Base-by-base conservation (phyloP, 1,139 yeast genomes). In the Wickerhamomyces sp. region DNA sequence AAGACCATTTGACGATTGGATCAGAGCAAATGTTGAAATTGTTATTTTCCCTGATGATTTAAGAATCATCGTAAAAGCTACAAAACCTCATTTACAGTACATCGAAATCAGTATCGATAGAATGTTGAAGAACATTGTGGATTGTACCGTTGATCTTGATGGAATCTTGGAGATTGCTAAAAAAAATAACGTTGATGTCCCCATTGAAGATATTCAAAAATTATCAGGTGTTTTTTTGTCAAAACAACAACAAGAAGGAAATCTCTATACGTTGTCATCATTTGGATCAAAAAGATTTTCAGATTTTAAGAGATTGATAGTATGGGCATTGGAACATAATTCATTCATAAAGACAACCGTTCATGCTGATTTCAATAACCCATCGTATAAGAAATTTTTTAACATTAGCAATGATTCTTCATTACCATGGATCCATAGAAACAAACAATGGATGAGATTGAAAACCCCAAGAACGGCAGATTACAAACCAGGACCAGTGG, bases 21-120 rank as follows among this genome's bases (percentile, higher is more conserved):
- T 61, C 10, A 47, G 68, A 35, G 56, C 59, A 2, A 69, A 69
- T 3, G 62, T 60, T n/a, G 63, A 62, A 44, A 63, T 72, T 16
- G 53, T 59, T 1, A 62, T 69, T 13, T 46, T 55, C 5, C 46
- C 61, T 4, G 54, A 55, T 20, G 59, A 60, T 20, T 46, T 49
- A 26, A 50, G 55, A 32, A 47, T 60, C 26, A 47, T 59, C 22
- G 53, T 60, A 4, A 50, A 58, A 14, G 58, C 61, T 1, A 51
- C 56, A 11, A 44, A 45, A 16, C 40, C 57, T 1, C 52, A 59
- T 24, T 44, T 59, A 12, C 58, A 52, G 33, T 62, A 60, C 39
- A 58, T 61, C 14, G 66, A 62, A 37, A 47, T 60, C 3, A 56
- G 66, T 23, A 41, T 61, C 13, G 55, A 55, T 12, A 55, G 50